phyloP scores from a whole-genome alignment of 345 rosid genomes.

The Brassica nigra region DNA sequence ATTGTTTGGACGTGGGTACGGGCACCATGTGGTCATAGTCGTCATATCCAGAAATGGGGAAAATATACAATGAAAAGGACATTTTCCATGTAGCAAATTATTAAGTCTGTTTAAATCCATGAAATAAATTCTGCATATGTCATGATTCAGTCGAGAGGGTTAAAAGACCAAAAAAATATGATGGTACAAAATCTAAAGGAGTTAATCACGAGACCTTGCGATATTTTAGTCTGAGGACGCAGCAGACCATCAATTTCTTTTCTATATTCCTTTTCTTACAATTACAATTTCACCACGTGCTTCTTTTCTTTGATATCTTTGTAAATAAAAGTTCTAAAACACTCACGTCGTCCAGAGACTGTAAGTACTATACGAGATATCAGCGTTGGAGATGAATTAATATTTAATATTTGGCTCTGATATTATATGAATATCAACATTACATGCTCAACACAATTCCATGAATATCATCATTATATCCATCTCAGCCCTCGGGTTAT shows the following conservation, averaged over 20 bases:
- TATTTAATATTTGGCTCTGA: background rate
- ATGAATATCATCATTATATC: background rate
- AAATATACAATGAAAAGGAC: conserved; percentile 26
- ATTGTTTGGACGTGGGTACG: conserved; percentile 39
- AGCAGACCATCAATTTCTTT: conserved; percentile 31
- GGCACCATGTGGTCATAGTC: conserved; percentile 43
- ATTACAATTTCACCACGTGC: conserved; percentile 1
- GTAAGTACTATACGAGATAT: background rate
- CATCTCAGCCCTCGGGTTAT: background rate
- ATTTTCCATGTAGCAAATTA: conserved; percentile 29
- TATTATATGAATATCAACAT: background rate
- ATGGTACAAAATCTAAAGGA: conserved; percentile 41
- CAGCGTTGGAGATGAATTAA: background rate
- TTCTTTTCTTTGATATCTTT: background rate
- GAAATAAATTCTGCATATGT: conserved; percentile 41
- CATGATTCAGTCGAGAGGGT: conserved; percentile 40
- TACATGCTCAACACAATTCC: no score
- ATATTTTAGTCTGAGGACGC: conserved; percentile 27
- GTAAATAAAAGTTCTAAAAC: background rate
- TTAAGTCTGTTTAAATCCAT: conserved; percentile 23
- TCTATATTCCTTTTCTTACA: background rate
- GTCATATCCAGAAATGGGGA: conserved; percentile 37
- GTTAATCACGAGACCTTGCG: conserved; percentile 42
- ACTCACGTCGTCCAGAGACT: background rate
- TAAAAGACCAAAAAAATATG: conserved; percentile 20